These are phyloP conservation scores for Phoma herbarum DNA, from an alignment of 2,329 filamentous ascomycete genomes.

Conservation along the genomic window DNA sequence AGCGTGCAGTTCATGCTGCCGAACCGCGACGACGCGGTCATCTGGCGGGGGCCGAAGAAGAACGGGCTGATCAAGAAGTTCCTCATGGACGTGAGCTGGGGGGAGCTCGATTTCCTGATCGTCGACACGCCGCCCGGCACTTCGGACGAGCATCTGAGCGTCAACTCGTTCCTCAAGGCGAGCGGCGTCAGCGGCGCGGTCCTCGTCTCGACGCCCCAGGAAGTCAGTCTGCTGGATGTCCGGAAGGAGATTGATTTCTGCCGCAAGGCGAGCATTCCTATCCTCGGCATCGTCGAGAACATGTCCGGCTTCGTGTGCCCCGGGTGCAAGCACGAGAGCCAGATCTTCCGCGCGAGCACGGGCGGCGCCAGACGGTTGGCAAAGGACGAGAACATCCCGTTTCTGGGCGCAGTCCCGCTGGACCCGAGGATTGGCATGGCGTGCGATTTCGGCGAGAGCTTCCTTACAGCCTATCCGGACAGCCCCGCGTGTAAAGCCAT, in stretches of 20 bases:
- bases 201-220: constrained; percentile 92
- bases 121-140: constrained; percentile 97
- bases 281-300: constrained; percentile 94
- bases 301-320: constrained; percentile 98
- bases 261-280: constrained; percentile 86
- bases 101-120: constrained; percentile 88
- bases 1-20: constrained; percentile 98
- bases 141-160: constrained; percentile 91
- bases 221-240: constrained; percentile 90
- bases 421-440: constrained; percentile 96
- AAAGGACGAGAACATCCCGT: constrained; percentile 85
- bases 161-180: constrained; percentile 90
- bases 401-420: constrained; percentile 87
- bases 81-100: constrained; percentile 97
- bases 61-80: constrained; percentile 99
- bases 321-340: constrained; percentile 78
- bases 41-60: constrained; percentile 98
- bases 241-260: constrained; percentile 99
- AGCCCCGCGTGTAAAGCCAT: constrained; percentile 89
- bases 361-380: constrained; percentile 84
- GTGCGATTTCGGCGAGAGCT: constrained; percentile 97
- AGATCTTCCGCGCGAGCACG: constrained; percentile 92
- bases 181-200: constrained; percentile 93
- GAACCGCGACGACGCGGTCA: constrained; percentile 90
- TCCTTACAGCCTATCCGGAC: constrained; percentile 91